phyloP scores from a whole-genome alignment of 2,329 filamentous ascomycete genomes.

The Pestalotiopsis sp. region DNA sequence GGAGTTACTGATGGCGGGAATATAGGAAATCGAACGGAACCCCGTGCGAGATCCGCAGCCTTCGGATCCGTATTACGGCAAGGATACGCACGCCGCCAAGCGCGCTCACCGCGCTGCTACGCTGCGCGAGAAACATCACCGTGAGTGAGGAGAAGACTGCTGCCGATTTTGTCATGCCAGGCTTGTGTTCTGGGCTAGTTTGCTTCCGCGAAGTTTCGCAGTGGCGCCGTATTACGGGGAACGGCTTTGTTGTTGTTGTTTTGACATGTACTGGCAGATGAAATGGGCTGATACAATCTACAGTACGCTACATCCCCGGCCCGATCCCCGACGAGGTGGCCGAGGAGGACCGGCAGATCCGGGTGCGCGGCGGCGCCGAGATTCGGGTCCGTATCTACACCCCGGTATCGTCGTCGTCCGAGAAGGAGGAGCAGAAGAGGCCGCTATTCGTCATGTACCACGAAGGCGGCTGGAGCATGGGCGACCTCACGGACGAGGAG shows the following conservation, averaged over 20 bases:
- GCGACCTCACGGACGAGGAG: slow-evolving; percentile 34
- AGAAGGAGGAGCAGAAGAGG: slow-evolving; percentile 12
- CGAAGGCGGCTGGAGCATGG: slow-evolving; percentile 37
- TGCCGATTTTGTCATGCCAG: neutral
- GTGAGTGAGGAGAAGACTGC: neutral
- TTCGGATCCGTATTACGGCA: slow-evolving; percentile 26
- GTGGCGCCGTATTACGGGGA: neutral
- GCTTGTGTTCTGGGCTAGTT: neutral
- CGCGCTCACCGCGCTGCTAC: slow-evolving; percentile 27
- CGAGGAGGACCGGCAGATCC: slow-evolving; percentile 33
- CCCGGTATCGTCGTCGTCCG: slow-evolving; percentile 20
- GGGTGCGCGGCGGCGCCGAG: slow-evolving; percentile 33
- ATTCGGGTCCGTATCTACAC: slow-evolving; percentile 35
- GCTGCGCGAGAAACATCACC: slow-evolving; percentile 28
- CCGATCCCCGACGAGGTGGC: slow-evolving; percentile 27
- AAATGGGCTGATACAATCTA: neutral
- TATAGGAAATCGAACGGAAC: slow-evolving; percentile 21
- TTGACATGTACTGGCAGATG: neutral
- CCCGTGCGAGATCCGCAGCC: slow-evolving; percentile 24
- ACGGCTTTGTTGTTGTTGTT: neutral
- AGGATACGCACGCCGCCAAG: slow-evolving; percentile 18
- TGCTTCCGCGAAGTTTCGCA: neutral
- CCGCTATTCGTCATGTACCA: slow-evolving; percentile 37
- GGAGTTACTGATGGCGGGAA: neutral
- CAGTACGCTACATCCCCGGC: slow-evolving; percentile 25